Conservation (phyloP, 148 eudicot species). For the Bassia scoparia region DNA sequence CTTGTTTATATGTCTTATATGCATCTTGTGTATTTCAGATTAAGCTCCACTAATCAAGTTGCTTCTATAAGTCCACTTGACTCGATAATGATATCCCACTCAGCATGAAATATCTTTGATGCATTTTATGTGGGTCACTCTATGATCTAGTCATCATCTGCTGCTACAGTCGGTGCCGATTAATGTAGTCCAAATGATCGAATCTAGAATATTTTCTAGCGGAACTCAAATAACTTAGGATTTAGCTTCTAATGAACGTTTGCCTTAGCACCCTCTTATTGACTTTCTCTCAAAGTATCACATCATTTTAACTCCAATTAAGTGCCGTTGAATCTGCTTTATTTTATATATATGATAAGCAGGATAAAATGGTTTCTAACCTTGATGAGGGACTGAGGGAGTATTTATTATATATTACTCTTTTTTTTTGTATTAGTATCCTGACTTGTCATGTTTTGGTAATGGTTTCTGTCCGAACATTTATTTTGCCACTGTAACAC, state of each 20-base stretch:
- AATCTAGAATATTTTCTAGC: not conserved
- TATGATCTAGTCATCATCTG: not conserved
- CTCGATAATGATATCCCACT: not conserved
- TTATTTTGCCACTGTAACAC: too few relatives aligned
- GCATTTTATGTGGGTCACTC: not conserved
- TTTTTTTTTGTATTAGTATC: too few relatives aligned
- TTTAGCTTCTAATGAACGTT: not conserved
- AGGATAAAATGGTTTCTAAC: too few relatives aligned
- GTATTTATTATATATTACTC: too few relatives aligned
- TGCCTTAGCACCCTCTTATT: not conserved
- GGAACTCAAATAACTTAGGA: too few relatives aligned
- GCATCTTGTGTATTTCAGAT: not conserved
- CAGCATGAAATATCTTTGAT: not conserved
- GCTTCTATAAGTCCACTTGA: not conserved
- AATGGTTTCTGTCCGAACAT: too few relatives aligned
- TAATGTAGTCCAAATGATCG: not conserved
- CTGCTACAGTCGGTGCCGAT: not conserved
- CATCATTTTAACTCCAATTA: too few relatives aligned
- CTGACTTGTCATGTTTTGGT: too few relatives aligned
- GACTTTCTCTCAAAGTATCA: not conserved
- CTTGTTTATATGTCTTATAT: not conserved
- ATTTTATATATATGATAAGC: too few relatives aligned
- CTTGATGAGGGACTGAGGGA: too few relatives aligned
- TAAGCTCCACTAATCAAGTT: not conserved
- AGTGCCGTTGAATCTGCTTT: too few relatives aligned